Evolutionary conservation across 495 filamentous ascomycete species (phyloP).

Genomic region (Lichenothelia convexa): DNA sequence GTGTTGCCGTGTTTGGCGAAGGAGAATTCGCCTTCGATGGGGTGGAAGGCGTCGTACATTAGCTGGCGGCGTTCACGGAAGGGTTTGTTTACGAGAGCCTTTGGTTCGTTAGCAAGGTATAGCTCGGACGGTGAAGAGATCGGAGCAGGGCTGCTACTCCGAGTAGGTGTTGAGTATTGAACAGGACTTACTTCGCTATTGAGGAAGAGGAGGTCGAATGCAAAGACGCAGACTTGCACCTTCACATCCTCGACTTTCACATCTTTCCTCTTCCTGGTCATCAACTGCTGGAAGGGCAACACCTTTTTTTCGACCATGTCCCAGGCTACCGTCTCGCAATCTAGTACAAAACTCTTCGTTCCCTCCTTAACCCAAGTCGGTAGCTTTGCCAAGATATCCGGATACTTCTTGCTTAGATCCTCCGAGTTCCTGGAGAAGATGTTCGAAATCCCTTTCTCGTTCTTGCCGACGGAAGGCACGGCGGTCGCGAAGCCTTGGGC

Average conservation of each 20-base stretch:
- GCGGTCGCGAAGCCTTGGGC: slow-evolving; percentile 37
- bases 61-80: slow-evolving; percentile 70
- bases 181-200: slow-evolving; percentile 55
- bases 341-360: slow-evolving; percentile 85
- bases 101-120: slow-evolving; percentile 1
- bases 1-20: slow-evolving; percentile 80
- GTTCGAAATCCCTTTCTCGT: slow-evolving; percentile 46
- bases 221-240: slow-evolving; percentile 93
- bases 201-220: slow-evolving; percentile 85
- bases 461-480: slow-evolving; percentile 37
- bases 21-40: slow-evolving; percentile 73
- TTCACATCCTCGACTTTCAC: slow-evolving; percentile 95
- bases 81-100: slow-evolving; percentile 68
- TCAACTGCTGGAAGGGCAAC: slow-evolving; percentile 88
- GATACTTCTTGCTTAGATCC: slow-evolving; percentile 92
- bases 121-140: not conserved
- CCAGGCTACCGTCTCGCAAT: slow-evolving; percentile 98
- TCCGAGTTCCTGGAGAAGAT: slow-evolving; percentile 97
- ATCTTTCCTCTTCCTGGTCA: slow-evolving; percentile 95
- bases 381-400: slow-evolving; percentile 78
- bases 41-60: slow-evolving; percentile 52
- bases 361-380: slow-evolving; percentile 73
- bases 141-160: not conserved
- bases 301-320: slow-evolving; percentile 84
- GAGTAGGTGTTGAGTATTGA: not conserved